Evolutionary conservation across 345 rosid species (phyloP).

Genomic region (Hibiscus trionum): DNA sequence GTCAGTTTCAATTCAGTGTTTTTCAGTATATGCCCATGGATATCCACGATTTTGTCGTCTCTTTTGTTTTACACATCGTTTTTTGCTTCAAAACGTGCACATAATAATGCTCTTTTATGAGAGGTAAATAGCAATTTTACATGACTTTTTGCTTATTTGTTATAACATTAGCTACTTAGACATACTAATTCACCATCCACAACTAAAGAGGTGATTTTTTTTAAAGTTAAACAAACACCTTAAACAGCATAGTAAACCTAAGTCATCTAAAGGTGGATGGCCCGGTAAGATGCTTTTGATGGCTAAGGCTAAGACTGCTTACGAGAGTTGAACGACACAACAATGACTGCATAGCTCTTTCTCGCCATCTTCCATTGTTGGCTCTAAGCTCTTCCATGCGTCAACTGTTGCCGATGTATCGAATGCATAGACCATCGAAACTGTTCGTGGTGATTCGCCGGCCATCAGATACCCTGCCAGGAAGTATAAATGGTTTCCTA

Average conservation of each 20-base stretch:
- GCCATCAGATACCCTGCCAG: slow-evolving; percentile 31
- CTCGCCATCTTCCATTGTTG: neutral
- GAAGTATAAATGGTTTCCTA: slow-evolving; percentile 36
- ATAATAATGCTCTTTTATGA: too few relatives aligned
- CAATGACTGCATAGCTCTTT: slow-evolving; percentile 7
- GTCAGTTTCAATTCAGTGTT: too few relatives aligned
- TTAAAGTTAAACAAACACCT: neutral
- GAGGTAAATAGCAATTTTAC: too few relatives aligned
- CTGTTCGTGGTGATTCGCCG: slow-evolving; percentile 9
- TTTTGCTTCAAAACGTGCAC: too few relatives aligned
- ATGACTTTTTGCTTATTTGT: too few relatives aligned
- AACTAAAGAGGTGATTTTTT: neutral
- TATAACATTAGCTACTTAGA: neutral
- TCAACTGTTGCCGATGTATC: slow-evolving; percentile 27
- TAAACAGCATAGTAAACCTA: neutral
- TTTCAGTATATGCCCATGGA: too few relatives aligned
- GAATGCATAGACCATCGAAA: slow-evolving; percentile 29
- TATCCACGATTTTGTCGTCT: too few relatives aligned
- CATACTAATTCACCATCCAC: neutral
- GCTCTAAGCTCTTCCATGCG: slow-evolving; percentile 39
- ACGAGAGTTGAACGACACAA: slow-evolving; percentile 2
- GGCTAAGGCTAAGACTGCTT: neutral
- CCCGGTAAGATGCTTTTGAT: neutral
- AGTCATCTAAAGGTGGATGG: too few relatives aligned
- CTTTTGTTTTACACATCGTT: too few relatives aligned